phyloP scores from a whole-genome alignment of 2,329 filamentous ascomycete genomes.

The Podosphaera xanthii region DNA sequence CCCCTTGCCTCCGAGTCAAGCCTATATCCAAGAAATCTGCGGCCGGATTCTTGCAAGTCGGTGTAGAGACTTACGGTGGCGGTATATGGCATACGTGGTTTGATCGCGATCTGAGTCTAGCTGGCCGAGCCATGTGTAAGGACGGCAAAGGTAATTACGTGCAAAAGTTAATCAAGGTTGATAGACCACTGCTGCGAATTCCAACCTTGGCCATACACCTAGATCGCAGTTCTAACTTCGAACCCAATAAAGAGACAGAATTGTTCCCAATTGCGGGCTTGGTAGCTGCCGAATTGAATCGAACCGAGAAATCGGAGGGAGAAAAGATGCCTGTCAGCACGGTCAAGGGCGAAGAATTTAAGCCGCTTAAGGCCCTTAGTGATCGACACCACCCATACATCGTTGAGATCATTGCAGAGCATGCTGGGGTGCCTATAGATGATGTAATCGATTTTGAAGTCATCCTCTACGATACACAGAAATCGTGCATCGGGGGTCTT shows the following conservation, averaged over 20 bases:
- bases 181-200: slow-evolving; percentile 74
- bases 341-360: slow-evolving; percentile 32
- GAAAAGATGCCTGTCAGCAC: slow-evolving; percentile 19
- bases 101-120: slow-evolving; percentile 77
- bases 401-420: slow-evolving; percentile 60
- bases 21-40: slow-evolving; percentile 75
- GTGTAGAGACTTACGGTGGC: slow-evolving; percentile 89
- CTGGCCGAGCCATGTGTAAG: slow-evolving; percentile 66
- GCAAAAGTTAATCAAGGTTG: slow-evolving; percentile 73
- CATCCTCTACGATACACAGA: slow-evolving; percentile 90
- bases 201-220: slow-evolving; percentile 89
- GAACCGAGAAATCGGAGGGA: slow-evolving; percentile 29
- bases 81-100: slow-evolving; percentile 99
- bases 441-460: slow-evolving; percentile 86
- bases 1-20: slow-evolving; percentile 76
- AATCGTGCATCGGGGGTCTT: slow-evolving; percentile 68
- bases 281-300: slow-evolving; percentile 70
- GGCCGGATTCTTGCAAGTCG: slow-evolving; percentile 79
- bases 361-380: slow-evolving; percentile 52
- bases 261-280: slow-evolving; percentile 83
- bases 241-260: slow-evolving; percentile 94
- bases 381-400: slow-evolving; percentile 79
- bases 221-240: slow-evolving; percentile 62
- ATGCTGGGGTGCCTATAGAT: slow-evolving; percentile 45
- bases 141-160: slow-evolving; percentile 50